Evolutionary conservation across 164 flowering plant species (phyloP), one percentile per base, ranked within the genome.

Genomic region (Aristolochia fimbriata): DNA sequence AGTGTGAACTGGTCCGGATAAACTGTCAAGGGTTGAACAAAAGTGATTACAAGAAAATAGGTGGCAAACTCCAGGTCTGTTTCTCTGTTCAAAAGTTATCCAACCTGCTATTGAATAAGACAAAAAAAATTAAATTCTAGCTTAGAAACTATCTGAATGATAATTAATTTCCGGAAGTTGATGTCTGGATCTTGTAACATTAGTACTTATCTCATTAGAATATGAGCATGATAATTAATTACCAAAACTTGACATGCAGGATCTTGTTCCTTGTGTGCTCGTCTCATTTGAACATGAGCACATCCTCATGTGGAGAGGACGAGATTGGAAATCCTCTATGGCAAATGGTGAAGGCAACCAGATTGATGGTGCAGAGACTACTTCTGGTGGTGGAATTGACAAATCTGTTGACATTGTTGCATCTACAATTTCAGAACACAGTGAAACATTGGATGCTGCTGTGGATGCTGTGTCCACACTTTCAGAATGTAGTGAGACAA

Each of bases 291-390:
- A 82, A 60, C 5, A 59, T 62, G 94, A 87, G 69, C 91, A 86
- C 76, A 83, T 92, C 59, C 87, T 92, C 16, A 75, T 86, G 76
- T 92, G 96, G 96, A 83, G 96, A 73, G 96, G 98, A 62, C 71
- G 66, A 48, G 77, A 87, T 16, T 89, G 96, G 96, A 83, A 78
- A 70, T 81, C 88, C 24, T 73, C 86, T 22, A 33, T 83, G 37
- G 58, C 65, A 41, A 72, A 66, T 46, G 68, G 52, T 37, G 79
- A 60, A 47, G 68, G 54, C 52, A 63, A 31, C 57, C 14, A 6
- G n/a, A 57, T 59, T 43, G 73, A 61, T 52, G 62, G 43, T 7
- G 59, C 62, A 16, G 71, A 56, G 55, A 58, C 62, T 60, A 62
- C 64, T 12, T 43, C 46, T 43, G 70, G 66, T 37, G 58, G 47